Evolutionary conservation across 2,329 filamentous ascomycete genomes (phyloP).

Genomic region (Helotiales sp.): DNA sequence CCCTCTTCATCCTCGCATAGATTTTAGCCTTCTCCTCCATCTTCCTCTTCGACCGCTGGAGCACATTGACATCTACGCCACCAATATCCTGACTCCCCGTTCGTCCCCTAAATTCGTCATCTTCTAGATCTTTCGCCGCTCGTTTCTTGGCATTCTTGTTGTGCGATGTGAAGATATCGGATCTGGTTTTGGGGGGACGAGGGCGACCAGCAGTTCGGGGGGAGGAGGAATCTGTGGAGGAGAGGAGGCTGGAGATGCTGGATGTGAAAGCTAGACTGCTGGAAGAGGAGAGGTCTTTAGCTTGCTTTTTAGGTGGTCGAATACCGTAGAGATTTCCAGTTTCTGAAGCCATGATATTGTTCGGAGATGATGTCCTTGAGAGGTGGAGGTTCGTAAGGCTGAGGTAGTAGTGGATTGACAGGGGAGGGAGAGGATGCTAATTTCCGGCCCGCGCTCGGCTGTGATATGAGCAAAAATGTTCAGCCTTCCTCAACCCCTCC

Average conservation of each 20-base stretch:
- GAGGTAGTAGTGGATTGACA: conserved; percentile 3
- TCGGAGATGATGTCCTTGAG: background rate
- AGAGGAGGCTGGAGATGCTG: conserved; percentile 82
- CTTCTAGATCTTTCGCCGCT: conserved; percentile 60
- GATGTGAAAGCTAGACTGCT: conserved; percentile 85
- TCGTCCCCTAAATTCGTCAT: conserved; percentile 54
- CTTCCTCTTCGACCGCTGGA: conserved; percentile 71
- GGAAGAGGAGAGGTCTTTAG: conserved; percentile 72
- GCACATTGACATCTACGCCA: conserved; percentile 58
- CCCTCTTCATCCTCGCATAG: conserved; percentile 88
- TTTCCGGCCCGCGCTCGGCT: background rate
- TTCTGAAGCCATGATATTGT: conserved; percentile 51
- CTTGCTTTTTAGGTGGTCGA: conserved; percentile 67
- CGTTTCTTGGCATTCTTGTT: conserved; percentile 67
- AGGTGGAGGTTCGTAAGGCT: background rate
- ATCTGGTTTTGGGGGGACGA: conserved; percentile 62
- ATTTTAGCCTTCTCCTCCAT: conserved; percentile 90
- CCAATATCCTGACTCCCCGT: conserved; percentile 68
- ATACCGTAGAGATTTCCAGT: conserved; percentile 72
- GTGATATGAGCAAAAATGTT: conserved; percentile 8
- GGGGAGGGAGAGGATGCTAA: conserved; percentile 1
- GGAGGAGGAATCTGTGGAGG: conserved; percentile 52
- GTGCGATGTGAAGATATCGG: conserved; percentile 71
- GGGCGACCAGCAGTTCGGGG: conserved; percentile 53
- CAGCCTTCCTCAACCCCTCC: conserved; percentile 13